A percentile compares a stretch with the other conserved stretches of the same genome.
These are phyloP conservation scores for Nicotiana otophora DNA, from an alignment of 257 asterid species.

Conservation along the genomic window DNA sequence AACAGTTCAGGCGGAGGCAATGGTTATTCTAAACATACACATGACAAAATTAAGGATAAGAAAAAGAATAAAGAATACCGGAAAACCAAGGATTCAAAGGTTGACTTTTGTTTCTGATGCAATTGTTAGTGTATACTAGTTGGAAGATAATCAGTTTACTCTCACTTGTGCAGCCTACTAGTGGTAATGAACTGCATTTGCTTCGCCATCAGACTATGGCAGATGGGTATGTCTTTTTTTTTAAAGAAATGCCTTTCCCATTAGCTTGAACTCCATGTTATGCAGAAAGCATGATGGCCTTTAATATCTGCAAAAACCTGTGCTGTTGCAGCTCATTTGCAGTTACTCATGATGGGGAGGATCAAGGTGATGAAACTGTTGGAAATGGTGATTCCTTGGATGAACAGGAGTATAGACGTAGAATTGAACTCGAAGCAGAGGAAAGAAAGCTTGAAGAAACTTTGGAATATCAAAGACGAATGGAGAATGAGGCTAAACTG, in stretches of 20 bases:
- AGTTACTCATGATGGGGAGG: slow-evolving; percentile 44
- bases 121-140: background rate
- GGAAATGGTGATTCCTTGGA: slow-evolving; percentile 40
- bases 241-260: background rate
- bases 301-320: background rate
- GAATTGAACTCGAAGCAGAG: slow-evolving; percentile 90
- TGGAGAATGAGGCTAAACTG: slow-evolving; percentile 93
- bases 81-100: slow-evolving; percentile 80
- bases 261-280: background rate
- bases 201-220: slow-evolving; percentile 41
- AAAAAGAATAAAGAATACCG: slow-evolving; percentile 66
- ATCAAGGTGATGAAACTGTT: slow-evolving; percentile 31
- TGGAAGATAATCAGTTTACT: slow-evolving; percentile 8
- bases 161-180: slow-evolving; percentile 48
- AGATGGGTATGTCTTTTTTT: slow-evolving; percentile 46
- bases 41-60: slow-evolving; percentile 75
- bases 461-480: slow-evolving; percentile 85
- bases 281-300: background rate
- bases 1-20: slow-evolving; percentile 45
- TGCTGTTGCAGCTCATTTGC: slow-evolving; percentile 57
- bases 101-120: slow-evolving; percentile 14
- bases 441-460: slow-evolving; percentile 99
- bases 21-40: slow-evolving; percentile 52
- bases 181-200: slow-evolving; percentile 38
- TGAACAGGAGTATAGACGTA: slow-evolving; percentile 59